Evolutionary conservation across 1,284 basidiomycete genomes (phyloP), one percentile per base, ranked within the genome.

Genomic region (Agroathelia rolfsii): DNA sequence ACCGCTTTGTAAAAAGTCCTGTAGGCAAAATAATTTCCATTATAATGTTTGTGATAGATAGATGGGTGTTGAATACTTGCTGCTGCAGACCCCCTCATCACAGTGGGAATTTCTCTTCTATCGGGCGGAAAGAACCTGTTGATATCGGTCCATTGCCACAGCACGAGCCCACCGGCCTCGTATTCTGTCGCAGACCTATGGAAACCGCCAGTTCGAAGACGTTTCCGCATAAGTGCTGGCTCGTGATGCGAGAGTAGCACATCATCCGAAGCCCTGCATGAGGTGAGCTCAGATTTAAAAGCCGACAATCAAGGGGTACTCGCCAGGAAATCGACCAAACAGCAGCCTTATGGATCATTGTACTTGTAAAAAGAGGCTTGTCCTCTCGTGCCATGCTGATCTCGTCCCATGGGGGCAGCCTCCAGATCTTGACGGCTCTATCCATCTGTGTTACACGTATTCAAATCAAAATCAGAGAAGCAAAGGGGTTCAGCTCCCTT

Each of bases 1-100:
- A 81, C 79, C 63, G 47, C 79, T 83, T 45, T 79, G 72, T 46
- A 73, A 72, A 49, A 72, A 83, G 48, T 83, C 79, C 79, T 83
- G 38, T 19, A 17, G 4, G 32, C 17, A 33, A 32, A n/a, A n/a
- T n/a, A n/a, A n/a, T n/a, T n/a, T n/a, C n/a, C n/a, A n/a, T n/a
- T n/a, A n/a, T n/a, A n/a, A n/a, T n/a, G n/a, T n/a, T n/a, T n/a
- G n/a, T n/a, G n/a, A n/a, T n/a, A n/a, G n/a, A n/a, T n/a, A n/a
- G n/a, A n/a, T n/a, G n/a, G n/a, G n/a, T n/a, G n/a, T n/a, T 5
- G n/a, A 29, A 29, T 17, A 59, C 72, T 34, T 50, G 81, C 79
- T 30, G 72, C 72, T 34, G 68, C 65, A 43, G 69, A 72, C 18
- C 76, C 74, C 39, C 72, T 57, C 44, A 73, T 58, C 13, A 66